Conservation (phyloP, 2,329 filamentous ascomycete genomes). For the Leptographium lundbergii region DNA sequence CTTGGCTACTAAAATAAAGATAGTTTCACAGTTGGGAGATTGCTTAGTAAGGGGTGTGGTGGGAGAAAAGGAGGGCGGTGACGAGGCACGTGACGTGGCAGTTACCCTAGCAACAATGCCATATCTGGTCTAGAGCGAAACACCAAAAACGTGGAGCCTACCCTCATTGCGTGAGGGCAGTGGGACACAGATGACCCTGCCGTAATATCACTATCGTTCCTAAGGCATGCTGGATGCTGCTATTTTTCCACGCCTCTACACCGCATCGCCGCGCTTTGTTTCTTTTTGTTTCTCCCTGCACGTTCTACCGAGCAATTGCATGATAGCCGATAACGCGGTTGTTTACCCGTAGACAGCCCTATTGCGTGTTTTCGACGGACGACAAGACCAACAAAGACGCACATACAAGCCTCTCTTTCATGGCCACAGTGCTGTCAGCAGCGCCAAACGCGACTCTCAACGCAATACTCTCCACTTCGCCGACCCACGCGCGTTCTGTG, state of each 20-base stretch:
- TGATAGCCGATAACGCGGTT: not conserved
- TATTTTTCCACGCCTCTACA: not conserved
- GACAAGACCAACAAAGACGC: not conserved
- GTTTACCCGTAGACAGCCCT: not conserved
- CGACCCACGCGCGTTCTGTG: constrained; percentile 14
- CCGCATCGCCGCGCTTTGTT: constrained; percentile 1
- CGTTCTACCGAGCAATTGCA: not conserved
- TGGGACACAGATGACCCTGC: constrained; percentile 3
- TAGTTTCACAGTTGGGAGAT: not conserved
- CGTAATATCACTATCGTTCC: not conserved
- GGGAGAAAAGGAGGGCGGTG: not conserved
- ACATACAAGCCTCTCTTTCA: constrained; percentile 9
- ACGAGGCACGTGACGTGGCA: not conserved
- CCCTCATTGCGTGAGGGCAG: not conserved
- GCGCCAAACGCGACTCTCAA: constrained; percentile 26
- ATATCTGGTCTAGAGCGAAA: constrained; percentile 5
- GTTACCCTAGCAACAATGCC: constrained; percentile 6
- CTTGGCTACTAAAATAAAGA: not conserved
- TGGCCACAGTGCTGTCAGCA: constrained; percentile 29
- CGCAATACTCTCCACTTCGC: constrained; percentile 18
- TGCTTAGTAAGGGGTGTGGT: not conserved
- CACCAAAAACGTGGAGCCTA: not conserved
- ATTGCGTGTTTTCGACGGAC: not conserved
- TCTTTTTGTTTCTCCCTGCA: not conserved
- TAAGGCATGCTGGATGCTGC: not conserved